Evolutionary conservation across 2,329 filamentous ascomycete species (phyloP).

Genomic region (Ilyonectria mors-panacis): DNA sequence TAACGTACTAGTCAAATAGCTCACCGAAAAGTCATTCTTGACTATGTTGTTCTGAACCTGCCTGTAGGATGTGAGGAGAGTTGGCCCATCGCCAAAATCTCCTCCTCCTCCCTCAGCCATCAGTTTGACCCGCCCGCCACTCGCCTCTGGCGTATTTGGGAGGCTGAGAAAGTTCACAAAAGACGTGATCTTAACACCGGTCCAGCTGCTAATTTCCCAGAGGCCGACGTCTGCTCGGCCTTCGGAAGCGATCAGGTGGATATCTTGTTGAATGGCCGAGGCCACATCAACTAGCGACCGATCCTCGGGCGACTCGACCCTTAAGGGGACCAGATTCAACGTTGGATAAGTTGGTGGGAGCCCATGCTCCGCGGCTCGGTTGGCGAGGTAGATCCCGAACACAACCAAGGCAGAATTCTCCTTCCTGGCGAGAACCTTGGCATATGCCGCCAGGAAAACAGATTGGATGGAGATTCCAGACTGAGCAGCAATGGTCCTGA

Average conservation of each 20-base stretch:
- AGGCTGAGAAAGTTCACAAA: constrained; percentile 87
- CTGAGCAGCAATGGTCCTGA: constrained; percentile 56
- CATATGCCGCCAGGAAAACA: constrained; percentile 81
- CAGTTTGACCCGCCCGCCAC: constrained; percentile 20
- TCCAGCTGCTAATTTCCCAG: constrained; percentile 82
- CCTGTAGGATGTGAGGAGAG: constrained; percentile 16
- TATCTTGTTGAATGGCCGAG: constrained; percentile 74
- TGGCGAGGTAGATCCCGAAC: constrained; percentile 88
- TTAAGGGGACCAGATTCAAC: constrained; percentile 83
- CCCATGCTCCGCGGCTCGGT: constrained; percentile 71
- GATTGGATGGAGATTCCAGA: constrained; percentile 79
- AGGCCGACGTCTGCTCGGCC: constrained; percentile 72
- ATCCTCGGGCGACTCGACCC: constrained; percentile 59
- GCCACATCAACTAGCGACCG: constrained; percentile 67
- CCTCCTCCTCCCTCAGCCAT: constrained; percentile 9
- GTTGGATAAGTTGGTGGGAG: constrained; percentile 74
- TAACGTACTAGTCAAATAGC: constrained; percentile 14
- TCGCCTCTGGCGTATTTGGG: constrained; percentile 47
- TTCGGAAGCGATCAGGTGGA: constrained; percentile 70
- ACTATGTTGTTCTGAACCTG: constrained; percentile 44
- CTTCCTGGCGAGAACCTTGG: constrained; percentile 59
- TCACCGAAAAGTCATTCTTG: constrained; percentile 48
- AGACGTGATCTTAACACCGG: constrained; percentile 76
- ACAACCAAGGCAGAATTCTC: constrained; percentile 63
- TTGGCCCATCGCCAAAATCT: neutral